Conservation (phyloP, 2,329 filamentous ascomycete species). For the Nemania sp. region DNA sequence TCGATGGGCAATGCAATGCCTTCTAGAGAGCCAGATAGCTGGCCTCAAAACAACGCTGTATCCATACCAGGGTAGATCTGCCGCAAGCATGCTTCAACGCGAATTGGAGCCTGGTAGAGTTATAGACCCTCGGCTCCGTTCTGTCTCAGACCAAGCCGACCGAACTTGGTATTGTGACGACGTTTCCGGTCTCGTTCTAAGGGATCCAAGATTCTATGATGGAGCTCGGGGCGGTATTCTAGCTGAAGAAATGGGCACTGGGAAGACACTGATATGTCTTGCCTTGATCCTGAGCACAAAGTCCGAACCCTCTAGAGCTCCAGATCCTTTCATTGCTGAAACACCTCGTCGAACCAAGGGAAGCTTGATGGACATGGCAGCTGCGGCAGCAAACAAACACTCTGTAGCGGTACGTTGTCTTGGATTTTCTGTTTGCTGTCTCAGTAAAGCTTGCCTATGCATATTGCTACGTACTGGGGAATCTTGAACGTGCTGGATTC, state of each 20-base stretch:
- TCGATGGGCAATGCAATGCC: conserved; percentile 55
- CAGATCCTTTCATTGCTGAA: conserved; percentile 54
- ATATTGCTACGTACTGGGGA: background rate
- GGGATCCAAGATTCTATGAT: conserved; percentile 73
- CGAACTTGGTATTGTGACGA: conserved; percentile 70
- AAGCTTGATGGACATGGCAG: conserved; percentile 76
- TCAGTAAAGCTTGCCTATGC: background rate
- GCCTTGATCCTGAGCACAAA: conserved; percentile 76
- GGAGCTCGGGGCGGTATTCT: conserved; percentile 74
- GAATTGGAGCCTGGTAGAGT: conserved; percentile 67
- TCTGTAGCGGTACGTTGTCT: conserved; percentile 54
- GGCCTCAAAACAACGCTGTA: conserved; percentile 71
- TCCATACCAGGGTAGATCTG: conserved; percentile 78
- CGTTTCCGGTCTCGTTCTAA: conserved; percentile 62
- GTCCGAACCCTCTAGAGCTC: conserved; percentile 67
- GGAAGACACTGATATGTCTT: conserved; percentile 88
- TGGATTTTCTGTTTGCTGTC: background rate
- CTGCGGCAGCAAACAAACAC: conserved; percentile 66
- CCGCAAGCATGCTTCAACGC: conserved; percentile 71
- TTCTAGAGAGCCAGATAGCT: conserved; percentile 56
- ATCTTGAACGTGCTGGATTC: background rate
- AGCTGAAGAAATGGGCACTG: conserved; percentile 78
- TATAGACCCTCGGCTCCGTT: conserved; percentile 73
- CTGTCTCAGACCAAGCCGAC: conserved; percentile 62
- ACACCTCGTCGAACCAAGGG: conserved; percentile 49